phyloP scores from a whole-genome alignment of 805 yeast genomes.

The Candida silvicultrix region DNA sequence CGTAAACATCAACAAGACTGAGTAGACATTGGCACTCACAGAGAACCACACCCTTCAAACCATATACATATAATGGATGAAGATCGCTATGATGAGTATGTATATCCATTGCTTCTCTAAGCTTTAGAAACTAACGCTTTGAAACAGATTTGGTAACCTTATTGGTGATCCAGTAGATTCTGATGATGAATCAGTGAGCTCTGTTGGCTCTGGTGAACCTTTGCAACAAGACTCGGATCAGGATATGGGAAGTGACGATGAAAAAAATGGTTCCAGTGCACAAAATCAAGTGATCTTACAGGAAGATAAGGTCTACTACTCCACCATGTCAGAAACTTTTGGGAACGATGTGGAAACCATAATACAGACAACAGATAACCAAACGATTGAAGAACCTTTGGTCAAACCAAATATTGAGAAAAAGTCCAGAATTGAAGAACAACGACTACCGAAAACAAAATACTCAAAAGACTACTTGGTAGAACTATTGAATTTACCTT shows the following conservation, averaged over 20 bases:
- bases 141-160: constrained; percentile 51
- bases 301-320: constrained; percentile 40
- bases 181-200: constrained; percentile 31
- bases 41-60: neutral
- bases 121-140: neutral
- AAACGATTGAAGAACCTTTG: constrained; percentile 55
- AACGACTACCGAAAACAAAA: constrained; percentile 47
- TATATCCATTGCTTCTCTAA: neutral
- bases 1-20: neutral
- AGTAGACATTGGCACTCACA: neutral
- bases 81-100: constrained; percentile 68
- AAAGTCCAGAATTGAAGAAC: constrained; percentile 42
- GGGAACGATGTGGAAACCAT: constrained; percentile 63
- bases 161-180: constrained; percentile 47
- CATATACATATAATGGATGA: constrained; percentile 39
- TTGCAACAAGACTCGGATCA: constrained; percentile 17
- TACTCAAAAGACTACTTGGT: constrained; percentile 62
- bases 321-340: constrained; percentile 39
- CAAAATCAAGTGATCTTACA: constrained; percentile 28
- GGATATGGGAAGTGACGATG: constrained; percentile 15
- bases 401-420: constrained; percentile 44
- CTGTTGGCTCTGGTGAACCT: constrained; percentile 4
- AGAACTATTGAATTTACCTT: constrained; percentile 44
- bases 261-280: constrained; percentile 1
- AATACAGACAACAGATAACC: constrained; percentile 46